Evolutionary conservation across 257 asterid genomes (phyloP).

Genomic region (Salvia splendens): DNA sequence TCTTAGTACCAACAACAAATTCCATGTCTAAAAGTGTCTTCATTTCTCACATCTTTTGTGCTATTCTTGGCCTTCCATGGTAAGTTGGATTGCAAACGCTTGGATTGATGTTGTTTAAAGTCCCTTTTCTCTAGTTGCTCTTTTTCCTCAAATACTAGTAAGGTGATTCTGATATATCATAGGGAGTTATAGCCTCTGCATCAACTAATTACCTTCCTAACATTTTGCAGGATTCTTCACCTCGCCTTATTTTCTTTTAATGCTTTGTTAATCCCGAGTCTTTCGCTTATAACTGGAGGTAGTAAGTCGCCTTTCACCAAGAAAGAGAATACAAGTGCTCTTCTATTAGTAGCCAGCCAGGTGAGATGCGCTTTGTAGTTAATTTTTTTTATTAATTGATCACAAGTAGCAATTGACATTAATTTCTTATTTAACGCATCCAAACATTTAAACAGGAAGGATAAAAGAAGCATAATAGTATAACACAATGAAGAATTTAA

Average conservation of each 20-base stretch:
- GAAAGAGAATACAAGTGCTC: slow-evolving; percentile 74
- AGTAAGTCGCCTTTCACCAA: slow-evolving; percentile 61
- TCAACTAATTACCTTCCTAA: slow-evolving; percentile 28
- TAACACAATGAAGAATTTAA: background rate
- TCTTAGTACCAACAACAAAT: no score
- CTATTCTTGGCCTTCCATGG: background rate
- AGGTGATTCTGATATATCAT: background rate
- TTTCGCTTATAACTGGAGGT: slow-evolving; percentile 59
- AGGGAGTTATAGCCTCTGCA: slow-evolving; percentile 11
- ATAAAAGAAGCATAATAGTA: background rate
- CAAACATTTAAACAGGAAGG: background rate
- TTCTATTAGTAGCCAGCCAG: slow-evolving; percentile 88
- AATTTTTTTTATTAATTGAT: background rate
- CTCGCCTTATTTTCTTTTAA: slow-evolving; percentile 61
- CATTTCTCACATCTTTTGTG: no score
- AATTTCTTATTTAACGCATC: background rate
- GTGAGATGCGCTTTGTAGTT: slow-evolving; percentile 38
- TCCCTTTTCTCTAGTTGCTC: background rate
- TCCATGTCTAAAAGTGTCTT: no score
- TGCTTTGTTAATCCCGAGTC: slow-evolving; percentile 48
- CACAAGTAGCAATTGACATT: background rate
- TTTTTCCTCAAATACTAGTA: background rate
- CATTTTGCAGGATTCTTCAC: slow-evolving; percentile 73
- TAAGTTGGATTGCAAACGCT: background rate
- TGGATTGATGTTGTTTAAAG: background rate